phyloP scores from a whole-genome alignment of 352 stramenopile species.

The Phytophthora ohioensis region DNA sequence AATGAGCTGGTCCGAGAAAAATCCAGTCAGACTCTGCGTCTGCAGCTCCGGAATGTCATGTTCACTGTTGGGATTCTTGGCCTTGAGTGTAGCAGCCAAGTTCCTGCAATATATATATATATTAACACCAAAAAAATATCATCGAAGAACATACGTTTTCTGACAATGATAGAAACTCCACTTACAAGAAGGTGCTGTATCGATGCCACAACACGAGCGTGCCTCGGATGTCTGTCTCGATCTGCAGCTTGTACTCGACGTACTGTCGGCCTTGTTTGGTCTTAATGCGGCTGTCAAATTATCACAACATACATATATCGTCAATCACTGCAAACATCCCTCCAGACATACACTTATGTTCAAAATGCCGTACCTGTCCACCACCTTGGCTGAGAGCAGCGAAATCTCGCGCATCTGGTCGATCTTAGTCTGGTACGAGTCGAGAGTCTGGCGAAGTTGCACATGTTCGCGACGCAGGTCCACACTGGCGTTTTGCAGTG shows the following conservation, averaged over 20 bases:
- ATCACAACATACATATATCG: constrained; percentile 24
- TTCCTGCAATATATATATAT: constrained; percentile 46
- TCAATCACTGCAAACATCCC: constrained; percentile 12
- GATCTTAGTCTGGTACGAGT: constrained; percentile 91
- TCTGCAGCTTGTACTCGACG: constrained; percentile 90
- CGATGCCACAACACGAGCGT: constrained; percentile 89
- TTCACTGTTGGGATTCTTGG: constrained; percentile 80
- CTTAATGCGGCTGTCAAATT: constrained; percentile 73
- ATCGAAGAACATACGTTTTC: constrained; percentile 22
- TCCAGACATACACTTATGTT: neutral
- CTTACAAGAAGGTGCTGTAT: constrained; percentile 90
- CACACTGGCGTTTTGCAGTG: constrained; percentile 78
- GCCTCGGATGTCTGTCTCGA: constrained; percentile 88
- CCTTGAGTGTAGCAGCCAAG: constrained; percentile 79
- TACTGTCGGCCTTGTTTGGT: constrained; percentile 88
- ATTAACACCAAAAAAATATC: constrained; percentile 3
- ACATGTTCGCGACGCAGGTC: constrained; percentile 85
- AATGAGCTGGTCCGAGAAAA: constrained; percentile 89
- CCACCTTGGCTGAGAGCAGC: constrained; percentile 83
- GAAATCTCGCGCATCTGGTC: constrained; percentile 90
- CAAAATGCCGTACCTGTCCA: constrained; percentile 68
- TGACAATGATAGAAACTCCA: constrained; percentile 23
- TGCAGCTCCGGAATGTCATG: constrained; percentile 84
- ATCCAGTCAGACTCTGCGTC: constrained; percentile 83
- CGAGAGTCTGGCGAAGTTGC: constrained; percentile 84